Evolutionary conservation across 257 asterid species (phyloP), one percentile per base, ranked within the genome.

Genomic region (Cruciata laevipes): DNA sequence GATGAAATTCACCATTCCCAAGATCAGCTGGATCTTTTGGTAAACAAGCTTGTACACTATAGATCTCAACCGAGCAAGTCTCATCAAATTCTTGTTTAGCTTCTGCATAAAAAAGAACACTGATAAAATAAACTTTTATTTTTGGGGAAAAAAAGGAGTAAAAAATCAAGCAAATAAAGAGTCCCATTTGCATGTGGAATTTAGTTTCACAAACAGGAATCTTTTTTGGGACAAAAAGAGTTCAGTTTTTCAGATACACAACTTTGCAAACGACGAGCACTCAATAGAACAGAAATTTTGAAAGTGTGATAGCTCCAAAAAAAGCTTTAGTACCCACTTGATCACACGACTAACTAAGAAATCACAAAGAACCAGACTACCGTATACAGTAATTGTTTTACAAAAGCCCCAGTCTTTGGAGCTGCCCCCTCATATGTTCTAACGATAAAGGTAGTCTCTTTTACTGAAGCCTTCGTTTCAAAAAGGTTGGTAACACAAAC

Each of bases 11-110:
- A 58, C 85, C 86, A 82, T 90, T 93, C 95, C 97, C 89, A 65
- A 93, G 95, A 66, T 87, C 86, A 65, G 94, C 95, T 67, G 96
- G 86, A 79, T 93, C 97, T 89, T 90, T 88, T 16, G 99, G 97
- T 69, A 90, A 82, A 78, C 90, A 88, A 59, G 95, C 84, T 75
- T 93, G 99, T 72, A 93, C 84, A 47, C 97, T 90, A 75, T 93
- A 93, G 66, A 90, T 83, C 77, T 88, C 97, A 77, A 87, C 67
- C 37, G 97, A 88, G 77, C 86, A 88, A 66, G 80, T 73, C 63
- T 75, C 95, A 35, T 76, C 82, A 72, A 90, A 93, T 61, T 88
- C 89, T 74, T 81, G 81, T 81, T 88, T 88, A 37, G 88, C 87
- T 70, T 86, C 99, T 93, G 87, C 73, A 83, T 3, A 0, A 57